A percentile compares a stretch with the other conserved stretches of the same genome.
phyloP scores from a whole-genome alignment of 257 asterid species.

The Mitragyna speciosa region DNA sequence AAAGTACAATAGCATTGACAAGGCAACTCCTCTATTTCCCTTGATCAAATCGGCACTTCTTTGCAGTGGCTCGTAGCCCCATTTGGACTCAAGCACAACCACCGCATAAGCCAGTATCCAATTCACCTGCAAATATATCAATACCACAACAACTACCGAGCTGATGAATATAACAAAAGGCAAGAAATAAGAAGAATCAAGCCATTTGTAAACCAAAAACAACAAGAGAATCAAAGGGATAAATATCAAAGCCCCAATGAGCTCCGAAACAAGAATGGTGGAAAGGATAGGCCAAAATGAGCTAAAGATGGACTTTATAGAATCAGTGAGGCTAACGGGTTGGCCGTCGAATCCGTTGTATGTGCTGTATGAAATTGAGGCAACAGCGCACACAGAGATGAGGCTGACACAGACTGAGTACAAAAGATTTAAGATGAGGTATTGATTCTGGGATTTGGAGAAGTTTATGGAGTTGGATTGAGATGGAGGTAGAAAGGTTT shows the following conservation, averaged over 20 bases:
- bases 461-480: conserved; percentile 15
- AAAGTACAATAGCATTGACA: conserved; percentile 24
- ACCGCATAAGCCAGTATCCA: conserved; percentile 44
- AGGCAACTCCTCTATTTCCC: conserved; percentile 38
- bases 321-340: conserved; percentile 37
- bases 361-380: conserved; percentile 48
- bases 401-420: conserved; percentile 17
- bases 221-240: conserved; percentile 16
- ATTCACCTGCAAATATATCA: conserved; percentile 30
- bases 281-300: conserved; percentile 36
- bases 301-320: conserved; percentile 41
- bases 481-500: conserved; percentile 2
- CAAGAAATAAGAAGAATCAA: conserved; percentile 15
- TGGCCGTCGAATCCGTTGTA: conserved; percentile 37
- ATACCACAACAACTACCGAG: background rate
- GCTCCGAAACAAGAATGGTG: conserved; percentile 11
- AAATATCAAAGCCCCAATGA: conserved; percentile 10
- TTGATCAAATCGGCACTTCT: conserved; percentile 51
- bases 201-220: background rate
- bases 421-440: conserved; percentile 16
- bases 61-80: conserved; percentile 47
- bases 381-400: conserved; percentile 34
- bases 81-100: conserved; percentile 54
- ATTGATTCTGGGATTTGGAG: conserved; percentile 15
- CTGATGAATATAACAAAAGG: background rate